A percentile compares a stretch with the other conserved stretches of the same genome.
Conservation (phyloP, 2,329 filamentous ascomycete genomes). For the Neurospora crassa region DNA sequence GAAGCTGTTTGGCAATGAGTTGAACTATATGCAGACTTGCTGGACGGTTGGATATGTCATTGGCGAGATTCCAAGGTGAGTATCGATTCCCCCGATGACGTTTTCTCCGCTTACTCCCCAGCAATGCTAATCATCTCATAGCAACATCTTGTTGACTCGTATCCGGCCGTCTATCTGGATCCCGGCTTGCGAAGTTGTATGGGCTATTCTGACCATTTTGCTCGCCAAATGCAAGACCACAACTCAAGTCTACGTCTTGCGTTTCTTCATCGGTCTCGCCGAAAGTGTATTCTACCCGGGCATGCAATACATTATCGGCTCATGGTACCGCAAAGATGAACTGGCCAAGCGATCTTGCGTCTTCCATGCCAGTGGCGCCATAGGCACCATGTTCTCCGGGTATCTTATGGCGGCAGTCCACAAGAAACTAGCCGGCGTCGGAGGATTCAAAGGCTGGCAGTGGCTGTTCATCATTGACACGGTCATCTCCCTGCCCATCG, state of each 20-base stretch:
- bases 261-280: slow-evolving; percentile 34
- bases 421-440: slow-evolving; percentile 35
- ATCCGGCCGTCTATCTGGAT: slow-evolving; percentile 34
- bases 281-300: slow-evolving; percentile 31
- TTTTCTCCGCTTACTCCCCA: neutral
- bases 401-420: slow-evolving; percentile 47
- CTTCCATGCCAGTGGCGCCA: slow-evolving; percentile 38
- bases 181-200: slow-evolving; percentile 28
- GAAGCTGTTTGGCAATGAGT: slow-evolving; percentile 25
- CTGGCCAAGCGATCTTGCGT: slow-evolving; percentile 42
- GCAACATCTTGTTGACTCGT: slow-evolving; percentile 28
- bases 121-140: slow-evolving; percentile 1
- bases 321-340: slow-evolving; percentile 34
- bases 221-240: slow-evolving; percentile 23
- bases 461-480: slow-evolving; percentile 51
- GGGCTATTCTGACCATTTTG: slow-evolving; percentile 27
- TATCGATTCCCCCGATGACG: neutral
- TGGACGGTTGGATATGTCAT: slow-evolving; percentile 32
- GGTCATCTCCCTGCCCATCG: slow-evolving; percentile 45
- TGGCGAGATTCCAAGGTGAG: slow-evolving; percentile 26
- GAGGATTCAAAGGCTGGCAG: slow-evolving; percentile 41
- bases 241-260: slow-evolving; percentile 30
- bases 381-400: slow-evolving; percentile 48
- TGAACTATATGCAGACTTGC: slow-evolving; percentile 25
- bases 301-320: slow-evolving; percentile 34